Evolutionary conservation across 768 basidiomycete genomes (phyloP).

Genomic region (Scleroderma citrinum): DNA sequence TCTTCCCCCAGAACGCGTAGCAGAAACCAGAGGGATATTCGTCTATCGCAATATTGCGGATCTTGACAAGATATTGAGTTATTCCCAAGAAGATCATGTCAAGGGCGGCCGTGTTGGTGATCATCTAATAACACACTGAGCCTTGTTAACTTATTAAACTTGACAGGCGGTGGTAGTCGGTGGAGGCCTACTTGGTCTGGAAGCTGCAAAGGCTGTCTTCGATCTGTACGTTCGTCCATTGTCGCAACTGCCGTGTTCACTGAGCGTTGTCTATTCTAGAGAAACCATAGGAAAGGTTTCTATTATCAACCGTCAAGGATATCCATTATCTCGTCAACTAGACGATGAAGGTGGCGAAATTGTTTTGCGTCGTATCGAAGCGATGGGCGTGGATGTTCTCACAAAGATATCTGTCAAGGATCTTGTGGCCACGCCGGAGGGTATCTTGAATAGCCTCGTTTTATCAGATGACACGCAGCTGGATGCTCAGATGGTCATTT

Average conservation of each 20-base stretch:
- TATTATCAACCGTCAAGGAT: conserved; percentile 47
- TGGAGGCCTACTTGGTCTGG: conserved; percentile 63
- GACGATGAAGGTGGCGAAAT: conserved; percentile 55
- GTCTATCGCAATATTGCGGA: conserved; percentile 72
- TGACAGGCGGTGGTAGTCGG: conserved; percentile 49
- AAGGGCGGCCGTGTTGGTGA: conserved; percentile 25
- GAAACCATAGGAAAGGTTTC: conserved; percentile 40
- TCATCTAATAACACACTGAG: neutral
- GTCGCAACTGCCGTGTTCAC: neutral
- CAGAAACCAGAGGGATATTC: conserved; percentile 49
- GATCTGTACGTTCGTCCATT: conserved; percentile 39
- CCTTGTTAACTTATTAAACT: neutral
- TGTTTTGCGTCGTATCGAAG: conserved; percentile 52
- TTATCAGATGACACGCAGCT: conserved; percentile 43
- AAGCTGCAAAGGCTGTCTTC: conserved; percentile 65
- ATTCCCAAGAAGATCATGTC: conserved; percentile 41
- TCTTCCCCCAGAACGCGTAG: conserved; percentile 35
- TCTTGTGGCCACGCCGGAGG: conserved; percentile 32
- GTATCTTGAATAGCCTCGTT: conserved; percentile 42
- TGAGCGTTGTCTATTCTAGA: conserved; percentile 1
- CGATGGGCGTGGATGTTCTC: conserved; percentile 52
- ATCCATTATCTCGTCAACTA: conserved; percentile 54
- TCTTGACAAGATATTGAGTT: conserved; percentile 57
- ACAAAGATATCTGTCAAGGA: conserved; percentile 35
- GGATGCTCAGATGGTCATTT: conserved; percentile 52